phyloP scores from a whole-genome alignment of 2,329 filamentous ascomycete genomes.

The Microdochium bolleyi region DNA sequence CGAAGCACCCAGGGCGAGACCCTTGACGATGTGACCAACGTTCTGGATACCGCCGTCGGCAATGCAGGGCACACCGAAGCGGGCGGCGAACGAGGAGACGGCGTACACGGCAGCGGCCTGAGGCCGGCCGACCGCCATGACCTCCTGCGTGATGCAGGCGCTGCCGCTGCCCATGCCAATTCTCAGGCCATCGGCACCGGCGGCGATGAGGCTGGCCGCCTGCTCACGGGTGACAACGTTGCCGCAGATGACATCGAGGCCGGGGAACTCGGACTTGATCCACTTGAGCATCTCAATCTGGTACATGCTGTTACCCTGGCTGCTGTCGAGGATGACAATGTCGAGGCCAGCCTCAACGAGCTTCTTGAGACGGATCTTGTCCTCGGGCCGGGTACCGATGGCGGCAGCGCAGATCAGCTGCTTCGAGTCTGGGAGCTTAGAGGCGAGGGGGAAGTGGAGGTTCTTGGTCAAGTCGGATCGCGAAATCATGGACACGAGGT shows the following conservation, averaged over 20 bases:
- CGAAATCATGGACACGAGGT: conserved; percentile 86
- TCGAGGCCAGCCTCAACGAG: conserved; percentile 93
- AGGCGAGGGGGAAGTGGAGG: conserved; percentile 90
- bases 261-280: conserved; percentile 79
- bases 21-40: conserved; percentile 98
- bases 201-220: conserved; percentile 83
- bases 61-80: conserved; percentile 95
- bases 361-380: conserved; percentile 77
- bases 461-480: conserved; percentile 98
- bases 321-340: conserved; percentile 91
- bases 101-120: conserved; percentile 90
- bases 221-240: conserved; percentile 98
- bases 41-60: conserved; percentile 98
- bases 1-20: conserved; percentile 84
- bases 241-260: conserved; percentile 90
- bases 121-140: conserved; percentile 96
- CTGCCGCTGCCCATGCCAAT: conserved; percentile 99
- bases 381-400: conserved; percentile 89
- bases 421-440: conserved; percentile 94
- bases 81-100: conserved; percentile 80
- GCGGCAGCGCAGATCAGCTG: conserved; percentile 93
- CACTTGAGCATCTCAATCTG: conserved; percentile 98
- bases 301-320: conserved; percentile 97
- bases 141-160: conserved; percentile 98
- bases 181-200: conserved; percentile 89